These are phyloP conservation scores for Verticillium zaregamsianum DNA, from an alignment of 2,329 filamentous ascomycete genomes.

Conservation along the genomic window DNA sequence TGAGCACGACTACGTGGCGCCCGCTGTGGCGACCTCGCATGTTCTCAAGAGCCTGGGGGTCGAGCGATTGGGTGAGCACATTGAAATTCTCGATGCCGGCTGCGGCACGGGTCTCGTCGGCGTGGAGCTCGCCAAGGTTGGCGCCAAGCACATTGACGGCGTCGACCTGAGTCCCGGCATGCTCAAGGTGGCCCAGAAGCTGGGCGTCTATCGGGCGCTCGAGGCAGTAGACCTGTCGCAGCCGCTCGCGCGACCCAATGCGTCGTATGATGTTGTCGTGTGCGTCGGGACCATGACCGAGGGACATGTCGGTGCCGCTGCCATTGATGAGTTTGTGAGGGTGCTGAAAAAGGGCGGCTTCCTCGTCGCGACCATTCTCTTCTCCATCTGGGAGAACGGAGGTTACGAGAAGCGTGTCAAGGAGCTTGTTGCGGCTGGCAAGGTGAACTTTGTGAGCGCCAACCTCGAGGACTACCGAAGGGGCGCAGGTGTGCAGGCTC, in stretches of 20 bases:
- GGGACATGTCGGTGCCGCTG: constrained; percentile 48
- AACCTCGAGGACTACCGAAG: constrained; percentile 27
- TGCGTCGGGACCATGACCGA: constrained; percentile 53
- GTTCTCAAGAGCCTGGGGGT: constrained; percentile 24
- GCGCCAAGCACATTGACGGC: constrained; percentile 44
- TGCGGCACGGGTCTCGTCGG: constrained; percentile 53
- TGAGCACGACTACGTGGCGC: constrained; percentile 37
- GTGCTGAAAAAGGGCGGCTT: constrained; percentile 41
- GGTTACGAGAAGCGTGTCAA: constrained; percentile 44
- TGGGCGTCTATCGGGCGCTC: constrained; percentile 41
- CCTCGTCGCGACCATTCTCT: constrained; percentile 46
- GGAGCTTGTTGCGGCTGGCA: constrained; percentile 22
- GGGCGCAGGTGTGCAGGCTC: constrained; percentile 22
- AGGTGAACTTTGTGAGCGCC: constrained; percentile 21
- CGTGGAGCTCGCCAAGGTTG: constrained; percentile 35
- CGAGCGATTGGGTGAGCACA: constrained; percentile 15
- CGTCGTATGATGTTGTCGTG: constrained; percentile 43
- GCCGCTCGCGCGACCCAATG: constrained; percentile 31
- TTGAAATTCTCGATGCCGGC: constrained; percentile 47
- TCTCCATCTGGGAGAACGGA: constrained; percentile 42
- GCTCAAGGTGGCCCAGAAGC: constrained; percentile 46
- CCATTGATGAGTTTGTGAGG: constrained; percentile 45
- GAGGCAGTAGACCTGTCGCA: constrained; percentile 41
- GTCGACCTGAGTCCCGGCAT: constrained; percentile 49
- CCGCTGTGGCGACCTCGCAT: constrained; percentile 29